Evolutionary conservation across 2,329 filamentous ascomycete species (phyloP).

Genomic region (Fusarium paranaense): DNA sequence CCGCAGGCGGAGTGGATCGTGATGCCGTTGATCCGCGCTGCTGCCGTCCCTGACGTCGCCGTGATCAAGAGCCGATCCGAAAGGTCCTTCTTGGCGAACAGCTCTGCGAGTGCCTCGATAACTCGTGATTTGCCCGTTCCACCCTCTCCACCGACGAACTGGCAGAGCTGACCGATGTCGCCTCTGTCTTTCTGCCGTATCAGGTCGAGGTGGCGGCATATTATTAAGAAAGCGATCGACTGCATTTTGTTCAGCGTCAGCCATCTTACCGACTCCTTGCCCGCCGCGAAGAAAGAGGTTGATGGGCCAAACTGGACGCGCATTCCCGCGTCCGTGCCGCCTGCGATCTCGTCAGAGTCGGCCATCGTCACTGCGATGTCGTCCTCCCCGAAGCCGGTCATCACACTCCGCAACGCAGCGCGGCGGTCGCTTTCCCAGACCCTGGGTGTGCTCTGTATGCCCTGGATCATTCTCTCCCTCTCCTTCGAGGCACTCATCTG

Average conservation of each 20-base stretch:
- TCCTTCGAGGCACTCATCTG: constrained; percentile 13
- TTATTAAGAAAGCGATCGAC: neutral
- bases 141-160: neutral
- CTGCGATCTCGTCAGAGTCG: neutral
- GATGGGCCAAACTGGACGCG: neutral
- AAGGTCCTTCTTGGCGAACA: neutral
- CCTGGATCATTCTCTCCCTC: neutral
- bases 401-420: neutral
- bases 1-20: constrained; percentile 22
- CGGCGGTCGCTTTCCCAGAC: no score
- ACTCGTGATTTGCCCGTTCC: constrained; percentile 3
- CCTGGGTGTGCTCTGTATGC: neutral
- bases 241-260: neutral
- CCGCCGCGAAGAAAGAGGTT: neutral
- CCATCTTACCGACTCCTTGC: neutral
- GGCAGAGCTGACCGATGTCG: neutral
- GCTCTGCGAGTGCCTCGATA: neutral
- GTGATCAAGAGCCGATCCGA: neutral
- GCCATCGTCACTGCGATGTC: neutral
- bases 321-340: neutral
- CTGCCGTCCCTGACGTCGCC: constrained; percentile 7
- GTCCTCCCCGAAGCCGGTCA: neutral
- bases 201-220: neutral
- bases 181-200: neutral
- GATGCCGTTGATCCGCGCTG: constrained; percentile 18